These are phyloP conservation scores for Microdochium trichocladiopsis DNA, from an alignment of 2,329 filamentous ascomycete species.

Conservation along the genomic window DNA sequence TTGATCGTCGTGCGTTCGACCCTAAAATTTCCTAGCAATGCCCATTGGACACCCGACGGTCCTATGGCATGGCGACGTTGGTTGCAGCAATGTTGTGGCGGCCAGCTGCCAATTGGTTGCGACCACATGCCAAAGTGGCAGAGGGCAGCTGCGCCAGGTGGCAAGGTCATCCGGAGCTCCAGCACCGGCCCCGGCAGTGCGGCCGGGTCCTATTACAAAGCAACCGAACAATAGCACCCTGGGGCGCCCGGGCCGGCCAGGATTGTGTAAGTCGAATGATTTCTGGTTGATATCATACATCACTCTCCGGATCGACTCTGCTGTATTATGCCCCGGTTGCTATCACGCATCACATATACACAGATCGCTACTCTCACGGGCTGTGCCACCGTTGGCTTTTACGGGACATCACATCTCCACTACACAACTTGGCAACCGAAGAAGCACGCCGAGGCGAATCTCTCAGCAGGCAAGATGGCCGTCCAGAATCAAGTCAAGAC, in stretches of 20 bases:
- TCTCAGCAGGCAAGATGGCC: constrained; percentile 14
- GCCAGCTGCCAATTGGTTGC: too few species aligned
- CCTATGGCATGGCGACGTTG: too few species aligned
- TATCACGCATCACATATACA: not conserved
- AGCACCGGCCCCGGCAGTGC: too few species aligned
- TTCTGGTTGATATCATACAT: not conserved
- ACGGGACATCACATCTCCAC: constrained; percentile 13
- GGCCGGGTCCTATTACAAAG: too few species aligned
- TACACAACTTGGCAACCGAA: constrained; percentile 6
- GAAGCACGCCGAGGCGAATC: not conserved
- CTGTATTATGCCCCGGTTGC: not conserved
- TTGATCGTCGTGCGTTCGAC: not conserved
- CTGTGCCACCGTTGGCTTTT: not conserved
- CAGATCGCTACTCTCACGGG: not conserved
- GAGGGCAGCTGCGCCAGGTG: too few species aligned
- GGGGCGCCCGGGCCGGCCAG: too few species aligned
- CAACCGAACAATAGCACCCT: too few species aligned
- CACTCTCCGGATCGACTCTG: not conserved
- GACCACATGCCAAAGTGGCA: too few species aligned
- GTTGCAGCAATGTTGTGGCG: not conserved
- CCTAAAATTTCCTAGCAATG: not conserved
- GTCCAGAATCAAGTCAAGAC: constrained; percentile 21
- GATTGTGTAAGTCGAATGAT: too few species aligned
- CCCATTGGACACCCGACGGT: too few species aligned
- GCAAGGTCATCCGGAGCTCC: too few species aligned